These are phyloP conservation scores for Mycena crocata DNA, from an alignment of 768 basidiomycete species.

Conservation along the genomic window DNA sequence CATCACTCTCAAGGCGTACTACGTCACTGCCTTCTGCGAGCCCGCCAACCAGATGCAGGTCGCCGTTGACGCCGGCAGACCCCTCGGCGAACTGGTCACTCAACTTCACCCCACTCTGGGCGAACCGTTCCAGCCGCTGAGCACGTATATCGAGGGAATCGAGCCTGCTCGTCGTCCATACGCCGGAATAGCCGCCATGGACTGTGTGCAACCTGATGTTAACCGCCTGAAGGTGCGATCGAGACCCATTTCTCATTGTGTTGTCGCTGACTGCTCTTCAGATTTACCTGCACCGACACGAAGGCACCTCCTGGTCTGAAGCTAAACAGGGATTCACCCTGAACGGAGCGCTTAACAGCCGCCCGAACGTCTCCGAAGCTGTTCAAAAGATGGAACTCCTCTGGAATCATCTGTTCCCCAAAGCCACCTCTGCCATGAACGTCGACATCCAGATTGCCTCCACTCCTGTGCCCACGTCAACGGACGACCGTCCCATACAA, in stretches of 20 bases:
- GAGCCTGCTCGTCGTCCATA: conserved; percentile 39
- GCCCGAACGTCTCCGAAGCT: conserved; percentile 36
- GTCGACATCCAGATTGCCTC: conserved; percentile 34
- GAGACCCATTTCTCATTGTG: neutral
- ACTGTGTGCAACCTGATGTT: conserved; percentile 39
- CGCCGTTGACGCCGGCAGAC: conserved; percentile 36
- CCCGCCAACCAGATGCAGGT: conserved; percentile 19
- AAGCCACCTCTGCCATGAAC: conserved; percentile 37
- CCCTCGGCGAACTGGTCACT: conserved; percentile 37
- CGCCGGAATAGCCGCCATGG: conserved; percentile 44
- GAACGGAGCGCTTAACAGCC: conserved; percentile 39
- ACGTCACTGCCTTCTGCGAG: conserved; percentile 38
- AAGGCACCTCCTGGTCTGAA: conserved; percentile 44
- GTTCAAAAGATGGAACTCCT: conserved; percentile 39
- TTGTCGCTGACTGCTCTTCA: conserved; percentile 17
- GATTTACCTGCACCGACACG: conserved; percentile 45
- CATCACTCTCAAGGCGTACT: conserved; percentile 46
- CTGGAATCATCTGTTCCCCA: conserved; percentile 47
- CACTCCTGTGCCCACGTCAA: conserved; percentile 11
- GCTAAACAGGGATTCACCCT: conserved; percentile 41
- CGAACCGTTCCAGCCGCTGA: conserved; percentile 41
- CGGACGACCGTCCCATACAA: conserved; percentile 30
- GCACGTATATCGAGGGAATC: conserved; percentile 40
- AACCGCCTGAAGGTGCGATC: conserved; percentile 45
- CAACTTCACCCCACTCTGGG: conserved; percentile 40